These are phyloP conservation scores for Eucalyptus cloeziana DNA, from an alignment of 345 rosid species.

Conservation along the genomic window DNA sequence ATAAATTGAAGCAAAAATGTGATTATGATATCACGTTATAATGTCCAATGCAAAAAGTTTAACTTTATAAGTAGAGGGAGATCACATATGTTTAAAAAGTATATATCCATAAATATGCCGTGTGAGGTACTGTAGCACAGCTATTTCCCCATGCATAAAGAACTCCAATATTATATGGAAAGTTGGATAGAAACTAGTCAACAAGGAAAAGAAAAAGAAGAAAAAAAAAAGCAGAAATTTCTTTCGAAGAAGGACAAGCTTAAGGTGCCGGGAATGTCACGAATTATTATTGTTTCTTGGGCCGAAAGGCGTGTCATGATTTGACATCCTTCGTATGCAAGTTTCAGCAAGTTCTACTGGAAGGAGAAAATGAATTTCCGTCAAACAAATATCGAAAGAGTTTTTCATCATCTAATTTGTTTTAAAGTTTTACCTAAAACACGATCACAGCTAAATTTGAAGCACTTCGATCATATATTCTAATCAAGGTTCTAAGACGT, in stretches of 20 bases:
- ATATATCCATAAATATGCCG: background rate
- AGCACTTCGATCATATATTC: background rate
- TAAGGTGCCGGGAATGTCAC: background rate
- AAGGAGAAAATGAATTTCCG: background rate
- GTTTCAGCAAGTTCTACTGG: background rate
- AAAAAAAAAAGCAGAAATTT: background rate
- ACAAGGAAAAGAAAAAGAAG: background rate
- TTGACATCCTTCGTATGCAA: background rate
- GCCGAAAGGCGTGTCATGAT: background rate
- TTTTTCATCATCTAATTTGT: background rate
- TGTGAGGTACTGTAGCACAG: background rate
- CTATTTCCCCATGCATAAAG: background rate
- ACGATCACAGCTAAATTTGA: background rate
- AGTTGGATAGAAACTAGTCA: background rate
- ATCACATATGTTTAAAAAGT: background rate
- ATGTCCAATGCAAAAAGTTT: background rate
- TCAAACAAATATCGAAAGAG: background rate
- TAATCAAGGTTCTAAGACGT: background rate
- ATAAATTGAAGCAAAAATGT: background rate
- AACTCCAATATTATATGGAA: background rate
- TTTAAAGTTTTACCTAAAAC: background rate
- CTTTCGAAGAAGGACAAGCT: background rate
- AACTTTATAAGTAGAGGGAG: background rate
- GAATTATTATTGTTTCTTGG: background rate
- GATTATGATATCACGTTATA: background rate